A percentile compares a stretch with the other conserved stretches of the same genome.
Conservation (phyloP, 441 rosid species). For the Theobroma grandiflorum region DNA sequence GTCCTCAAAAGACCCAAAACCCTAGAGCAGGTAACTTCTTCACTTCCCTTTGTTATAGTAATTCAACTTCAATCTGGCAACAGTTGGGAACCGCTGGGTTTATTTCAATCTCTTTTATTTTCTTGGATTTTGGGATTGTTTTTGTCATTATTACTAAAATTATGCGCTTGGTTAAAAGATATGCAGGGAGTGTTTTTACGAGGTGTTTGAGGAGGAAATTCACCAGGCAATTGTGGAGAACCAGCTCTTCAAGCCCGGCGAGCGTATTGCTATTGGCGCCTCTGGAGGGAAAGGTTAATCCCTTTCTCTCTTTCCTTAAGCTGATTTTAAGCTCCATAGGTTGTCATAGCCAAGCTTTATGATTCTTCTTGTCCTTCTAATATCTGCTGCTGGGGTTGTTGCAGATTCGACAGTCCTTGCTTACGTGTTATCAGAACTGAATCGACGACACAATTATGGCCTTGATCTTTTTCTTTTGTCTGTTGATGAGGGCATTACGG, state of each 20-base stretch:
- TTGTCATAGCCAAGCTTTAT: not conserved
- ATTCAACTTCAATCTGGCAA: constrained; percentile 8
- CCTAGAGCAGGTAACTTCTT: constrained; percentile 70
- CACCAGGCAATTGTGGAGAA: constrained; percentile 71
- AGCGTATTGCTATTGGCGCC: constrained; percentile 87
- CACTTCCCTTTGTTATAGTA: not conserved
- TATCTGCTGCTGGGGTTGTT: constrained; percentile 12
- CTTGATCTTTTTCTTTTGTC: constrained; percentile 85
- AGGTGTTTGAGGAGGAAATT: constrained; percentile 90
- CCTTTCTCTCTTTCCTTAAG: not conserved
- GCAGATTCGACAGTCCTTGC: constrained; percentile 93
- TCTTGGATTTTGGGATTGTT: not conserved
- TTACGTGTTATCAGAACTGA: constrained; percentile 79
- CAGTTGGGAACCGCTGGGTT: not conserved
- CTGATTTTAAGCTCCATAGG: not conserved
- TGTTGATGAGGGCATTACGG: constrained; percentile 90
- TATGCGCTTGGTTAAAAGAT: constrained; percentile 47
- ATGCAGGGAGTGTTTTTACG: constrained; percentile 88
- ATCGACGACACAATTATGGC: constrained; percentile 73
- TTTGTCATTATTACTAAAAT: not conserved
- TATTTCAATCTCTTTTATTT: not conserved
- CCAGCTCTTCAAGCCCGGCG: constrained; percentile 74
- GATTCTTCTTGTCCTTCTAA: not conserved
- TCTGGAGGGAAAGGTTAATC: constrained; percentile 90
- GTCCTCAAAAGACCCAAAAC: constrained; percentile 94